Base-by-base conservation (phyloP, 805 yeast species). In the Debaryomyces hansenii region DNA sequence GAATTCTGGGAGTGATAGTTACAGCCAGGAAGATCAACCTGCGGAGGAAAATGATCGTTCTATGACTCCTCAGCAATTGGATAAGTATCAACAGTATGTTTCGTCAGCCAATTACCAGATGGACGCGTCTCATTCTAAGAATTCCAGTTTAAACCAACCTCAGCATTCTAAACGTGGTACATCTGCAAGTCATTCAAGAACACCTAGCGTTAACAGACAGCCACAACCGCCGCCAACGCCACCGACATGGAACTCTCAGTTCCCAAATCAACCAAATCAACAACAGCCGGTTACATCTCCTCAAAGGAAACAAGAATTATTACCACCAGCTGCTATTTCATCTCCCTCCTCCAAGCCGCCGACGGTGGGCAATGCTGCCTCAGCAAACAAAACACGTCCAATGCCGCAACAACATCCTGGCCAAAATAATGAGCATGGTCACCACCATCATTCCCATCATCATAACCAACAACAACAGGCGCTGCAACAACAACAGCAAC, bases 311-410 rank as follows among this genome's bases (percentile, higher is more conserved):
- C 37, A 42, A 12, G 69, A 66, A 40, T 54, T 67, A 32, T 55
- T 66, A 24, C 72, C 72, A 14, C 67, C 72, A 2, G 70, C 67
- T 6, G 44, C 62, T 5, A 57, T 66, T 38, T 54, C 58, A 5
- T 48, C 61, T 15, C 58, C 56, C 6, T 16, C 42, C 14, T 15
- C 37, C 5, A 36, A 32, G 35, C 11, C 44, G 35, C 11, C 44
- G 14, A 32, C 41, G n/a, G 28, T 16, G 6, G 44, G 42, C 7
- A 24, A 21, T 20, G 15, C 16, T 37, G 18, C 38, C 20, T 4
- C 38, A 12, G 12, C n/a, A 12, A 14, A 15, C 38, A 35, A 35
- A 18, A 12, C 20, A n/a, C 32, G 15, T 15, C 40, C 14, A 9
- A 10, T 15, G 11, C 37, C 35, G 9, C 47, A 44, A 21, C 37